Conservation (phyloP, 192 early-diverging fungal species). For the Linnemannia schmuckeri region DNA sequence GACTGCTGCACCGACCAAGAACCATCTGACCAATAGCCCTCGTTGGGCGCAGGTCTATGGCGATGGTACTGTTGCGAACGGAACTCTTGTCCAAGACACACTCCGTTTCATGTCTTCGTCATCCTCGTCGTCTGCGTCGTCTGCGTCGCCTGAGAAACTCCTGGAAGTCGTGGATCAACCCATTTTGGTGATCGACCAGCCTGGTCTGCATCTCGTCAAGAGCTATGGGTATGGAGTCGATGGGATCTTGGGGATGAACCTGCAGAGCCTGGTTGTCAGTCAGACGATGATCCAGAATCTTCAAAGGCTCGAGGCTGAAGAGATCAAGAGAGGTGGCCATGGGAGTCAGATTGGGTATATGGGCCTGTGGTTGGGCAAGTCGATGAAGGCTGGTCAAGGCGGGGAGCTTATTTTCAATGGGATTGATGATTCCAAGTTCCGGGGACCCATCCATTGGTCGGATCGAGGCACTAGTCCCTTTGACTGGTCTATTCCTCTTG, state of each 20-base stretch:
- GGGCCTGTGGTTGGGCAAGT: conserved; percentile 36
- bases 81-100: conserved; percentile 40
- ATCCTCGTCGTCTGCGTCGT: background rate
- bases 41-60: conserved; percentile 41
- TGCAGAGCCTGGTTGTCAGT: background rate
- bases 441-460: conserved; percentile 28
- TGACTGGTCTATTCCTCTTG: conserved; percentile 41
- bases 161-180: conserved; percentile 20
- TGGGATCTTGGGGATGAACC: conserved; percentile 45
- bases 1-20: conserved; percentile 1
- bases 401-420: conserved; percentile 42
- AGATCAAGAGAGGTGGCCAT: background rate
- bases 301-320: background rate
- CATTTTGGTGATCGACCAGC: conserved; percentile 35
- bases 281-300: conserved; percentile 35
- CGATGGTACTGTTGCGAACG: conserved; percentile 36
- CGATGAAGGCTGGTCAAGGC: conserved; percentile 15
- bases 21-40: conserved; percentile 5
- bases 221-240: conserved; percentile 34
- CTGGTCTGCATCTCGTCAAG: conserved; percentile 25
- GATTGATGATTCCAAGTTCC: conserved; percentile 19
- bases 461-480: conserved; percentile 30
- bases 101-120: conserved; percentile 17
- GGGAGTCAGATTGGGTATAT: conserved; percentile 16
- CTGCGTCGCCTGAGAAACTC: too few species aligned